These are phyloP conservation scores for Gynostemma pentaphyllum DNA, from an alignment of 306 rosid genomes.

Conservation along the genomic window DNA sequence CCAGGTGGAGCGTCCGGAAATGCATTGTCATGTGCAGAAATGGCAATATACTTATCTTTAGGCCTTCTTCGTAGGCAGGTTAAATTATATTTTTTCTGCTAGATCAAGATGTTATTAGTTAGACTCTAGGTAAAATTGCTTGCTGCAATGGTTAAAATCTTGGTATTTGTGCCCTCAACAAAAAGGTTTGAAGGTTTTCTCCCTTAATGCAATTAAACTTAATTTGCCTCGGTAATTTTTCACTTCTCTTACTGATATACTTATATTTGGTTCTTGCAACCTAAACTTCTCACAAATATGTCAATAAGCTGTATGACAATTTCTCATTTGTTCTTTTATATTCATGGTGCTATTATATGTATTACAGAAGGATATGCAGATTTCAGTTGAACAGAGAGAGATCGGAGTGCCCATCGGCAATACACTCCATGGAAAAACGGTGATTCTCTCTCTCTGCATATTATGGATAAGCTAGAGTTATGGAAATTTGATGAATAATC, in stretches of 20 bases:
- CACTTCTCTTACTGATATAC: too few species aligned
- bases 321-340: not conserved
- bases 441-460: constrained; percentile 21
- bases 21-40: constrained; percentile 85
- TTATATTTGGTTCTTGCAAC: not conserved
- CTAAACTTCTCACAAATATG: not conserved
- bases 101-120: not conserved
- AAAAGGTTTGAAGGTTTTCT: not conserved
- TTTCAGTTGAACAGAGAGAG: constrained; percentile 46
- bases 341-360: not conserved
- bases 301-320: not conserved
- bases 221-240: too few species aligned
- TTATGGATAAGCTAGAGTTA: not conserved
- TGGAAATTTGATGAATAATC: not conserved
- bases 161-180: not conserved
- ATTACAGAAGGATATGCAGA: constrained; percentile 64
- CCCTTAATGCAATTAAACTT: too few species aligned
- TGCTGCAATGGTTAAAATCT: not conserved
- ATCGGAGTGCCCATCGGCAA: constrained; percentile 73
- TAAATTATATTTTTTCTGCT: constrained; percentile 12
- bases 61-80: constrained; percentile 92
- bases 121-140: not conserved
- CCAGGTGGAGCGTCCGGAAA: constrained; percentile 60
- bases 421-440: constrained; percentile 75
- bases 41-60: constrained; percentile 71